Conservation (phyloP, 2,329 filamentous ascomycete species). For the Blumeria graminis region DNA sequence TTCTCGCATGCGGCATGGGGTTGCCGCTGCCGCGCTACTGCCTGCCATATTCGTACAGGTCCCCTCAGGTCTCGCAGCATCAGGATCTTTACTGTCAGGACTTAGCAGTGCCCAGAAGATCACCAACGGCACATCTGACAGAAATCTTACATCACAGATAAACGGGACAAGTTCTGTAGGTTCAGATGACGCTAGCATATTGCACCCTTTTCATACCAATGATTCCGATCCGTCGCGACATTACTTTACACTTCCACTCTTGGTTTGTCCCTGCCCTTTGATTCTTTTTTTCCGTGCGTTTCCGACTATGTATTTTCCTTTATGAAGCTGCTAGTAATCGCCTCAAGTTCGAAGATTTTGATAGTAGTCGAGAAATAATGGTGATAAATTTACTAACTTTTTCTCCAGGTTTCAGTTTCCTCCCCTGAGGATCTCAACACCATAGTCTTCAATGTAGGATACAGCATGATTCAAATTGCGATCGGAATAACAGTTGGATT, state of each 20-base stretch:
- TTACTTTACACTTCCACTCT: slow-evolving; percentile 3
- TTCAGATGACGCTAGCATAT: slow-evolving; percentile 1
- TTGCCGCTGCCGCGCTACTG: slow-evolving; percentile 65
- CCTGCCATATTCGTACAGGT: slow-evolving; percentile 63
- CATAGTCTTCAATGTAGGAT: slow-evolving; percentile 18
- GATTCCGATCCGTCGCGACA: background rate
- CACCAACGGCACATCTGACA: slow-evolving; percentile 15
- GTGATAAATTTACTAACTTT: slow-evolving; percentile 6
- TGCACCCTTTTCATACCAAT: background rate
- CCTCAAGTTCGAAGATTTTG: too few species aligned
- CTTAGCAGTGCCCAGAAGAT: slow-evolving; percentile 31
- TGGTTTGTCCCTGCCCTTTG: slow-evolving; percentile 4
- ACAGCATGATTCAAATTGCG: slow-evolving; percentile 19
- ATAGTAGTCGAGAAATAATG: background rate
- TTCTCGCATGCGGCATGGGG: slow-evolving; percentile 31
- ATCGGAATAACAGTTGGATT: slow-evolving; percentile 21
- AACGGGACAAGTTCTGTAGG: slow-evolving; percentile 12
- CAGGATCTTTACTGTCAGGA: slow-evolving; percentile 32
- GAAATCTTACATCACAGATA: slow-evolving; percentile 11
- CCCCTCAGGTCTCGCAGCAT: slow-evolving; percentile 34
- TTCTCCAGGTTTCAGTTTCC: slow-evolving; percentile 7
- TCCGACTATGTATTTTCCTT: too few species aligned
- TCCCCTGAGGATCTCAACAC: slow-evolving; percentile 13
- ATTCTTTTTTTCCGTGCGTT: slow-evolving; percentile 5
- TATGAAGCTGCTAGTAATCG: too few species aligned